phyloP scores from a whole-genome alignment of 768 basidiomycete species.

The Termitomyces sp. region DNA sequence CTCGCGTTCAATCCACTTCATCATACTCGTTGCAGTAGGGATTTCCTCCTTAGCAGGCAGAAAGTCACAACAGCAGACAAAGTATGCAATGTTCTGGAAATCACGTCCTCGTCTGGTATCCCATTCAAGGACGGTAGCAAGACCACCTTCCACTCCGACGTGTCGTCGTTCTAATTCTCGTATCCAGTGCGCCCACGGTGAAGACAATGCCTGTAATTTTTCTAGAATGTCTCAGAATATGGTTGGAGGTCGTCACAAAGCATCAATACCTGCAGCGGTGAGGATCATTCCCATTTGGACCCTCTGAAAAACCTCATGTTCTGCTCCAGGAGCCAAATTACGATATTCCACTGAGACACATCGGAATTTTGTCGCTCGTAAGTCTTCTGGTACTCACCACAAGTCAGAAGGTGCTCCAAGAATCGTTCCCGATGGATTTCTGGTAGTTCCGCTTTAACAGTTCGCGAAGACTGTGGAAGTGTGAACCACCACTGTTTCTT shows the following conservation, averaged over 20 bases:
- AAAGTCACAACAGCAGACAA: slow-evolving; percentile 62
- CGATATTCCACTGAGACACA: slow-evolving; percentile 58
- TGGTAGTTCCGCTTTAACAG: slow-evolving; percentile 46
- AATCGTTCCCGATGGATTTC: slow-evolving; percentile 46
- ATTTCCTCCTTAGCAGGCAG: slow-evolving; percentile 40
- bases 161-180: slow-evolving; percentile 49
- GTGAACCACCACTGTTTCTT: slow-evolving; percentile 65
- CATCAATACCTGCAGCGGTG: slow-evolving; percentile 56
- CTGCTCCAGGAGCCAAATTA: slow-evolving; percentile 43
- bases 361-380: background rate
- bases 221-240: slow-evolving; percentile 33
- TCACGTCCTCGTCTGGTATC: slow-evolving; percentile 67
- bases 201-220: slow-evolving; percentile 74
- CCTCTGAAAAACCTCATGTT: slow-evolving; percentile 78
- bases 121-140: slow-evolving; percentile 51
- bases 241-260: background rate
- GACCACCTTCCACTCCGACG: slow-evolving; percentile 52
- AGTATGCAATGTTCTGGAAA: slow-evolving; percentile 67
- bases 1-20: slow-evolving; percentile 41
- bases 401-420: slow-evolving; percentile 52
- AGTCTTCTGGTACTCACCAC: slow-evolving; percentile 38
- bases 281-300: slow-evolving; percentile 78
- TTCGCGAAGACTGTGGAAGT: slow-evolving; percentile 37
- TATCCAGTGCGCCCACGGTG: slow-evolving; percentile 68
- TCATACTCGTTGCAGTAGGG: slow-evolving; percentile 52